These are phyloP conservation scores for Inonotus obliquus DNA, from an alignment of 1,284 basidiomycete genomes.

Conservation along the genomic window DNA sequence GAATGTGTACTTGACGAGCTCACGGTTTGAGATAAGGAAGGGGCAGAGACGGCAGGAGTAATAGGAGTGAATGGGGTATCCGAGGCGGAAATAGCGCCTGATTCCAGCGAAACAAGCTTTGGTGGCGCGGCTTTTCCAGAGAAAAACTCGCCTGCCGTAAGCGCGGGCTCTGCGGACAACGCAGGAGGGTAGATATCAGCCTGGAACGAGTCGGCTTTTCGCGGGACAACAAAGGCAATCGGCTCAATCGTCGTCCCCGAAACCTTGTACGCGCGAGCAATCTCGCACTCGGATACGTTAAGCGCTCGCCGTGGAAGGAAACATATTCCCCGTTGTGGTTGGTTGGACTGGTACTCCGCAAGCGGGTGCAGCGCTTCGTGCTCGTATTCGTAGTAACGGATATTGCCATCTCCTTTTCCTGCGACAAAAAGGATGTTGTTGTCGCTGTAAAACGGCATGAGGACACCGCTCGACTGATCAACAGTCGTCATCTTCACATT, in stretches of 20 bases:
- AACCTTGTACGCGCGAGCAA: slow-evolving; percentile 93
- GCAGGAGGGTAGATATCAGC: slow-evolving; percentile 95
- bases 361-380: slow-evolving; percentile 78
- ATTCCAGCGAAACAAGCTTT: slow-evolving; percentile 66
- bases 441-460: slow-evolving; percentile 98
- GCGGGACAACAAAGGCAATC: slow-evolving; percentile 90
- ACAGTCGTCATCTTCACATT: slow-evolving; percentile 75
- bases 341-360: slow-evolving; percentile 84
- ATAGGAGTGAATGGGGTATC: slow-evolving; percentile 28
- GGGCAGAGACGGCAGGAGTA: slow-evolving; percentile 25
- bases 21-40: slow-evolving; percentile 28
- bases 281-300: slow-evolving; percentile 89
- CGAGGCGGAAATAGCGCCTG: slow-evolving; percentile 43
- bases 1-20: slow-evolving; percentile 33
- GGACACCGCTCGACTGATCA: slow-evolving; percentile 87
- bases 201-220: slow-evolving; percentile 89
- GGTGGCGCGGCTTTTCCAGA: slow-evolving; percentile 70
- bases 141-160: slow-evolving; percentile 85
- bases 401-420: slow-evolving; percentile 88
- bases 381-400: slow-evolving; percentile 95
- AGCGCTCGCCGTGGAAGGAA: slow-evolving; percentile 91
- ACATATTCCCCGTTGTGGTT: slow-evolving; percentile 94
- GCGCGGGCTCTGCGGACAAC: slow-evolving; percentile 81
- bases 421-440: slow-evolving; percentile 93
- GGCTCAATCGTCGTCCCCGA: slow-evolving; percentile 76